phyloP scores from a whole-genome alignment of 768 basidiomycete species.

The Pleurotus sapidus region DNA sequence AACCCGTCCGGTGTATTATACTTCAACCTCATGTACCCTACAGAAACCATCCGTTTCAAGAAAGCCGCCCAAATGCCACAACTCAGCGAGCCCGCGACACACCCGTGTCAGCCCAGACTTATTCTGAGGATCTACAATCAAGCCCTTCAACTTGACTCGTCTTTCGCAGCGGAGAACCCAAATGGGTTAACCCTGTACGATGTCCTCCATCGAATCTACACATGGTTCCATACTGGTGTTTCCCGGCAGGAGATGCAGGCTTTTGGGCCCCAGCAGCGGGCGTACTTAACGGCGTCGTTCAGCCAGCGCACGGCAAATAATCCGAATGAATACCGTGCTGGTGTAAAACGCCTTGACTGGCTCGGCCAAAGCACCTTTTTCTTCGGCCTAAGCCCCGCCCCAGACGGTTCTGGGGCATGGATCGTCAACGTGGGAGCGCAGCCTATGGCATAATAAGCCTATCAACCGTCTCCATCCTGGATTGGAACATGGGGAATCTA shows the following conservation, averaged over 20 bases:
- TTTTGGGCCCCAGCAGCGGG: constrained; percentile 7
- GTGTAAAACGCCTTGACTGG: constrained; percentile 16
- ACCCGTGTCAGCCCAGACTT: constrained; percentile 8
- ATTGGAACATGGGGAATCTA: background rate
- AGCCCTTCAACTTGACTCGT: background rate
- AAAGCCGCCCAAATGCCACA: constrained; percentile 5
- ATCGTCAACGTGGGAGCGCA: constrained; percentile 7
- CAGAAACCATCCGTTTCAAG: constrained; percentile 11
- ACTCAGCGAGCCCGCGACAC: constrained; percentile 11
- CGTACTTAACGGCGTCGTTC: constrained; percentile 8
- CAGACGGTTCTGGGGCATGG: constrained; percentile 16
- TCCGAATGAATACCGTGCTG: constrained; percentile 6
- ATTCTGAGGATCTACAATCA: constrained; percentile 3
- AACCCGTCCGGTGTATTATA: constrained; percentile 14
- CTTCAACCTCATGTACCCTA: constrained; percentile 14
- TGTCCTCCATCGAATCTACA: constrained; percentile 12
- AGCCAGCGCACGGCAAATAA: constrained; percentile 9
- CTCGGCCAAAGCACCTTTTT: constrained; percentile 11
- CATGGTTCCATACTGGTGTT: constrained; percentile 10
- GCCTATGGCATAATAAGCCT: background rate
- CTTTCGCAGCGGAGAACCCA: constrained; percentile 10
- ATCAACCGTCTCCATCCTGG: background rate
- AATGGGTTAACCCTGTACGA: constrained; percentile 15
- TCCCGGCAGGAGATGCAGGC: constrained; percentile 12
- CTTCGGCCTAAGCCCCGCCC: constrained; percentile 13